Evolutionary conservation across 2,329 filamentous ascomycete species (phyloP), one percentile per base, ranked within the genome.

Genomic region (Domatiomyces catenatus): DNA sequence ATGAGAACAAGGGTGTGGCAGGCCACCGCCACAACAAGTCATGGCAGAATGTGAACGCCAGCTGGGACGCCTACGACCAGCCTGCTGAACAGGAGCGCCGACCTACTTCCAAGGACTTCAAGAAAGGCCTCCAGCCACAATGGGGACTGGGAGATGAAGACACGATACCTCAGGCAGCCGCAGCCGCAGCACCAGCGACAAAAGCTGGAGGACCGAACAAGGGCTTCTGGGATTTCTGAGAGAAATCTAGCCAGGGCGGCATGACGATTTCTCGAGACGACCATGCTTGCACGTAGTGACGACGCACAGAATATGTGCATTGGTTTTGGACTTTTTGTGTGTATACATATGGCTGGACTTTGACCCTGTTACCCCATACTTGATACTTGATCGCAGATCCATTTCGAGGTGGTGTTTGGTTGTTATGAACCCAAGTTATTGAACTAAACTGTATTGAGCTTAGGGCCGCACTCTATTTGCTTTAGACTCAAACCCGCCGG

Each of bases 11-110:
- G 36, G 69, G 68, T 18, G 62, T 80, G 18, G 65, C 75, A 12
- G 15, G 32, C 48, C 74, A 79, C 49, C 77, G 80, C 55, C 78
- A 77, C 56, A 74, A 77, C 64, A 86, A 86, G 68, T 81, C 75
- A 2, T 76, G 85, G 49, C 81, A 84, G 67, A 82, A 79, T 73
- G 83, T 87, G 79, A 77, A 84, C 59, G 70, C 81, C 46, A 65
- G 66, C n/a, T 75, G 72, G 73, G 67, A 69, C 46, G 59, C 62
- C 7, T 66, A 66, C 46, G 69, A 71, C 47, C 60, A 64, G 28
- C 62, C 63, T 17, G 63, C 67, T 5, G 59, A 64, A 49, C 59
- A 63, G 6, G 57, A 55, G 56, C 60, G 2, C 42, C 53, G 2
- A 59, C 60, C 8, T 50, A 19, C 15, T 36, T 20, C 12, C 50